Conservation (phyloP, 148 eudicot genomes). For the Vaccinium macrocarpon region DNA sequence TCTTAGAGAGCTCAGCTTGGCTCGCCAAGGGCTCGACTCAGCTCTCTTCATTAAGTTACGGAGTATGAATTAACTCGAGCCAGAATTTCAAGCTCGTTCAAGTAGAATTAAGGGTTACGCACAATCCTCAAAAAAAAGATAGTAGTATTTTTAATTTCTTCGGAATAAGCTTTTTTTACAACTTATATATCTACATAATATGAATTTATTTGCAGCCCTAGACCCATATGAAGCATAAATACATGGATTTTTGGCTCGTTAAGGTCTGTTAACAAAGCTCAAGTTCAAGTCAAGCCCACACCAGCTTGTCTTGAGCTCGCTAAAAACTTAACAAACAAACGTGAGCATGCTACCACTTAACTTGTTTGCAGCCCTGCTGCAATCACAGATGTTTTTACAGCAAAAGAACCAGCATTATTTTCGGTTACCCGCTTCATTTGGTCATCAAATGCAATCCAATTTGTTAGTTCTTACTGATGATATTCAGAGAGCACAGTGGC, state of each 20-base stretch:
- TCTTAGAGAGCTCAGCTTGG: not conserved
- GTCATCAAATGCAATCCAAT: not conserved
- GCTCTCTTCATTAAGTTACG: not conserved
- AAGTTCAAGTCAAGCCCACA: not conserved
- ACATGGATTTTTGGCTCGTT: not conserved
- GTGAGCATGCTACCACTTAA: not conserved
- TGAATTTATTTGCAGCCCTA: not conserved
- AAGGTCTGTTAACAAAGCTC: too few relatives aligned
- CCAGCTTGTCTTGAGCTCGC: not conserved
- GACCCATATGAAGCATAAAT: not conserved
- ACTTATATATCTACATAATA: not conserved
- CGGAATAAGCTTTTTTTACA: not conserved
- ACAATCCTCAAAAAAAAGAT: not conserved
- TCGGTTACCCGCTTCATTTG: not conserved
- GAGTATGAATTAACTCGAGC: not conserved
- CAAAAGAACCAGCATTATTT: not conserved
- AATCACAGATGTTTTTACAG: not conserved
- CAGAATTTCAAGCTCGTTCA: not conserved
- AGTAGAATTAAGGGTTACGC: not conserved
- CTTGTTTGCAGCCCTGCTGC: not conserved
- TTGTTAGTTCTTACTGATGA: too few relatives aligned
- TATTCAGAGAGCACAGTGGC: too few relatives aligned
- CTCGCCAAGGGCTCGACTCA: not conserved
- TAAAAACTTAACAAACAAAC: not conserved
- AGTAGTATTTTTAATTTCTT: not conserved